Evolutionary conservation across 1,284 basidiomycete genomes (phyloP).

Genomic region (Microbotryomycetes sp.): DNA sequence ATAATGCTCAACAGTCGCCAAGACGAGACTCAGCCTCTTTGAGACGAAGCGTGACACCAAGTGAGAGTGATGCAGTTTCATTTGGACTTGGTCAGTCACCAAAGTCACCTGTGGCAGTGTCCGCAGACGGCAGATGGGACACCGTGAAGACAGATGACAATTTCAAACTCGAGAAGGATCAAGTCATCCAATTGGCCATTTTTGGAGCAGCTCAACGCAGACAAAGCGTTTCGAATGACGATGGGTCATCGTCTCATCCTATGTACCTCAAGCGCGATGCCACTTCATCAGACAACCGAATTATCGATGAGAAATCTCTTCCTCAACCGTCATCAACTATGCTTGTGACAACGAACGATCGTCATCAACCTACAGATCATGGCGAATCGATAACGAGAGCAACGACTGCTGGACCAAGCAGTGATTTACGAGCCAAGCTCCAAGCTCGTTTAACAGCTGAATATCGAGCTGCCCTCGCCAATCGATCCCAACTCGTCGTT

Average conservation of each 20-base stretch:
- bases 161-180: not conserved
- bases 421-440: conserved; percentile 13
- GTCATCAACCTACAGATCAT: too few relatives aligned
- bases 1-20: too few relatives aligned
- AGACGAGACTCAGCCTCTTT: too few relatives aligned
- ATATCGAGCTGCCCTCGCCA: conserved; percentile 23
- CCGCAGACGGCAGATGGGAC: not conserved
- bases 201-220: not conserved
- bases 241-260: too few relatives aligned
- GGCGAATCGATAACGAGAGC: too few relatives aligned
- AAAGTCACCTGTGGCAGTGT: not conserved
- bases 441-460: conserved; percentile 25
- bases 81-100: not conserved
- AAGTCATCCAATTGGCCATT: not conserved
- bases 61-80: not conserved
- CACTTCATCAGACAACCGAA: too few relatives aligned
- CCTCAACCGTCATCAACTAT: too few relatives aligned
- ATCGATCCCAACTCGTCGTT: not conserved
- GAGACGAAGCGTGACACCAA: not conserved
- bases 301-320: too few relatives aligned
- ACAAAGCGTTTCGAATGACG: not conserved
- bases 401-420: not conserved
- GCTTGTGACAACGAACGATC: too few relatives aligned
- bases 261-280: too few relatives aligned
- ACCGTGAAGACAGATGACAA: not conserved